Evolutionary conservation across 1,284 basidiomycete genomes (phyloP), one percentile per base, ranked within the genome.

Genomic region (Malassezia slooffiae): DNA sequence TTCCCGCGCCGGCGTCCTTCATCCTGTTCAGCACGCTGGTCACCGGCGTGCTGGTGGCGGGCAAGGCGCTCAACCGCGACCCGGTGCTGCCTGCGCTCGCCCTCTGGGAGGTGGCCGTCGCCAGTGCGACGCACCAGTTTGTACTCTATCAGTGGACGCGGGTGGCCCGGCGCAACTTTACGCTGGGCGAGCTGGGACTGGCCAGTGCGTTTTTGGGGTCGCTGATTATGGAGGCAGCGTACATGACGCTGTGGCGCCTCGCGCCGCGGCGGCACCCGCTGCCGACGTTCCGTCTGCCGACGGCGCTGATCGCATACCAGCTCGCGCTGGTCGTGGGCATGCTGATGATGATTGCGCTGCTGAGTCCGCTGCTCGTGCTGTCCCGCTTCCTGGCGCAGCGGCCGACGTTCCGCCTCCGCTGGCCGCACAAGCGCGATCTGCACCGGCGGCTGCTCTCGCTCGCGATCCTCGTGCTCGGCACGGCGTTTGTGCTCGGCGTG

Each of bases 351-450:
- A 93, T 93, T 5, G 87, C 95, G 71, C 74, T 95, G 10, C 79
- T 97, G n/a, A 88, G 88, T 0, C 93, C 93, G 0, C 75, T 97
- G 9, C 81, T 99, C 13, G 83, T 89, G 42, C 77, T 96, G 13
- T 93, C 89, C 12, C 79, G 93, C 1, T 82, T 89, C 65, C 83
- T 93, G 49, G 90, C 91, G 0, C 87, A 87, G 60, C 80, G 82
- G 27, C 93, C 93, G 1, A 80, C 83, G 6, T 85, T 88, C 60
- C 82, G 90, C 4, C 78, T 95, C 16, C 80, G 81, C 30, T 86
- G 83, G 71, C 90, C 89, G 0, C 79, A 83, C 49, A 85, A 93
- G 67, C 89, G 90, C 59, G 77, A 82, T 34, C 75, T 81, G 9
- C 84, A 93, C 58, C 81, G 85, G 20, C 80, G 84, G 2, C 77